These are phyloP conservation scores for Ananas comosus DNA, from an alignment of 176 grass and related monocot species.

Conservation along the genomic window DNA sequence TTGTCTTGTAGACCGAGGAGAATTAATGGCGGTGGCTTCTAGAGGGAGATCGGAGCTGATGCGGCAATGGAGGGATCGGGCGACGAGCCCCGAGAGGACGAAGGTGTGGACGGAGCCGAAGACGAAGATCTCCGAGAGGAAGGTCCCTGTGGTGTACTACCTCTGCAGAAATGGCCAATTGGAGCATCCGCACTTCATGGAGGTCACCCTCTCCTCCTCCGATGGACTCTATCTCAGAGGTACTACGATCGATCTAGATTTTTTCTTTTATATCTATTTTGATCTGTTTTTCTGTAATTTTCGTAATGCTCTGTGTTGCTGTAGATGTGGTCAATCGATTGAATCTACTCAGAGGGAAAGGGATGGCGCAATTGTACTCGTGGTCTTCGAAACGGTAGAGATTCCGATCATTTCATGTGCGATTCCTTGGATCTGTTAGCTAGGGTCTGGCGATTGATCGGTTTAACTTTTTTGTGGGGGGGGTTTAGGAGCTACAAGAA, in stretches of 20 bases:
- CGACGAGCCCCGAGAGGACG: conserved; percentile 65
- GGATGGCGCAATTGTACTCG: conserved; percentile 40
- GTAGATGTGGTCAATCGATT: conserved; percentile 42
- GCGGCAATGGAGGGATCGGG: conserved; percentile 27
- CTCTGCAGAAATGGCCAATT: conserved; percentile 47
- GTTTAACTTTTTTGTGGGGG: not conserved
- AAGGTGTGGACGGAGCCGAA: conserved; percentile 49
- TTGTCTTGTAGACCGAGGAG: too few relatives aligned
- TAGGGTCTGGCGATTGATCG: not conserved
- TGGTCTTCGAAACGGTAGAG: conserved; percentile 56
- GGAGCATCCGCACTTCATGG: conserved; percentile 68
- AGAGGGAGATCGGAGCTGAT: not conserved
- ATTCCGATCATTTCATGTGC: not conserved
- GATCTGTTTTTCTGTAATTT: not conserved
- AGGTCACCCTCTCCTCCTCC: conserved; percentile 23
- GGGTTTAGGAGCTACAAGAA: conserved; percentile 40
- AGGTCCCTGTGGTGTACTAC: conserved; percentile 59
- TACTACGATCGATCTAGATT: not conserved
- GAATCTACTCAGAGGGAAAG: conserved; percentile 35
- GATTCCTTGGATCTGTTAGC: not conserved
- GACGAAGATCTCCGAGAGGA: not conserved
- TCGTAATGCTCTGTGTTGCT: conserved; percentile 1
- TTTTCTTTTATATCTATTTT: not conserved
- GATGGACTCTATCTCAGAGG: conserved; percentile 38
- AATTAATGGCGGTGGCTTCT: conserved; percentile 4